Conservation (phyloP, 169 alveolate genomes). For the Plasmodium malariae region DNA sequence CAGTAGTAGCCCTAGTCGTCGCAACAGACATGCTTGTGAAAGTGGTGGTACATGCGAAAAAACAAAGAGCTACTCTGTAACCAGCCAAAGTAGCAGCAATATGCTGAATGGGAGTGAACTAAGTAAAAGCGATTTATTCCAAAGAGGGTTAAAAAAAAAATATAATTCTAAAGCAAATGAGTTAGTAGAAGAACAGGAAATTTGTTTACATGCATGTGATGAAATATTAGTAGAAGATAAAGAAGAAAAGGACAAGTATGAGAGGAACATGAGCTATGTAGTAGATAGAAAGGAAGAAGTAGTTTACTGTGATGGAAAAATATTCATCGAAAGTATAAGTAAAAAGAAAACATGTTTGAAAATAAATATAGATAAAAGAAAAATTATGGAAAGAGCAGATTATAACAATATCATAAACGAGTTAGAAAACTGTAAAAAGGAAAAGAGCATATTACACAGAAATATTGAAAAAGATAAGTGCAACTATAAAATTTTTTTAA, state of each 20-base stretch:
- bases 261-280: no score
- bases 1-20: no score
- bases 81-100: not conserved
- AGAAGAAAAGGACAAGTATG: not conserved
- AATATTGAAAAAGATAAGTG: constrained; percentile 33
- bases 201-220: not conserved
- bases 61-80: no score
- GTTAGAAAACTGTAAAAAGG: constrained; percentile 4
- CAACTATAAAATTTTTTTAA: constrained; percentile 57
- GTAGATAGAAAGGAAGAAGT: constrained; percentile 24
- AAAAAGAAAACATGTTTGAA: constrained; percentile 12
- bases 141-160: not conserved
- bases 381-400: constrained; percentile 17
- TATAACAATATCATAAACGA: not conserved
- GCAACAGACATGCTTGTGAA: no score
- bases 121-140: not conserved
- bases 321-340: constrained; percentile 47
- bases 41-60: no score
- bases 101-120: constrained; percentile 12
- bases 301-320: constrained; percentile 20
- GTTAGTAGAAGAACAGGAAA: not conserved
- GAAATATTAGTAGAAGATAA: not conserved
- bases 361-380: constrained; percentile 46
- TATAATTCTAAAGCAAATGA: not conserved
- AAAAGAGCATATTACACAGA: constrained; percentile 20